These are phyloP conservation scores for Pythium vanterpoolii DNA, from an alignment of 352 stramenopile genomes.

Conservation along the genomic window DNA sequence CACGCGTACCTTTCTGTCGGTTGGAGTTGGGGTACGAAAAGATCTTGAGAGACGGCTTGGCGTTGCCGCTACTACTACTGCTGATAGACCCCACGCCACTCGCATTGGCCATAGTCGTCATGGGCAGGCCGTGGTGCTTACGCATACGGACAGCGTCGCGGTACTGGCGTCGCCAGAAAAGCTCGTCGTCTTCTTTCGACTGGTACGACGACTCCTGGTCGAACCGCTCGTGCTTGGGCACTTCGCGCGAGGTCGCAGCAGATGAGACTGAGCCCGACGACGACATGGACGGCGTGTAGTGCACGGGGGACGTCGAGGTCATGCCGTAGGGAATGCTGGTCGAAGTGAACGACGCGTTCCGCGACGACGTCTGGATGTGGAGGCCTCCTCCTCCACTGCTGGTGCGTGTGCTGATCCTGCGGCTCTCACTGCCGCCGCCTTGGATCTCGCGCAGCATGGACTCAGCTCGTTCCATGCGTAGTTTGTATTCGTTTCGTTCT, in stretches of 20 bases:
- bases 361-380: constrained; percentile 20
- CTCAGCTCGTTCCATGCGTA: constrained; percentile 45
- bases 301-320: constrained; percentile 22
- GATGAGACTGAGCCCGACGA: background rate
- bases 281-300: constrained; percentile 6
- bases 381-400: background rate
- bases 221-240: constrained; percentile 28
- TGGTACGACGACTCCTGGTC: constrained; percentile 30
- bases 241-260: background rate
- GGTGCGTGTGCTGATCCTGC: background rate
- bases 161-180: constrained; percentile 34
- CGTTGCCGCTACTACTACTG: background rate
- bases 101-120: background rate
- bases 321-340: constrained; percentile 19
- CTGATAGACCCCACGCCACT: background rate
- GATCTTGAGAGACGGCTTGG: constrained; percentile 63
- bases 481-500: constrained; percentile 51
- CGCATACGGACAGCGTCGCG: constrained; percentile 28
- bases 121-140: constrained; percentile 20
- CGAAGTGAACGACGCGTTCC: constrained; percentile 16
- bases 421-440: constrained; percentile 19
- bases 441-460: constrained; percentile 36
- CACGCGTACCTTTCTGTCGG: constrained; percentile 31
- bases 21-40: constrained; percentile 57
- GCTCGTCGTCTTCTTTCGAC: constrained; percentile 24